A percentile compares a stretch with the other conserved stretches of the same genome.
Evolutionary conservation across 139 green algal genomes (phyloP).

Genomic region (Nannochloris sp.): DNA sequence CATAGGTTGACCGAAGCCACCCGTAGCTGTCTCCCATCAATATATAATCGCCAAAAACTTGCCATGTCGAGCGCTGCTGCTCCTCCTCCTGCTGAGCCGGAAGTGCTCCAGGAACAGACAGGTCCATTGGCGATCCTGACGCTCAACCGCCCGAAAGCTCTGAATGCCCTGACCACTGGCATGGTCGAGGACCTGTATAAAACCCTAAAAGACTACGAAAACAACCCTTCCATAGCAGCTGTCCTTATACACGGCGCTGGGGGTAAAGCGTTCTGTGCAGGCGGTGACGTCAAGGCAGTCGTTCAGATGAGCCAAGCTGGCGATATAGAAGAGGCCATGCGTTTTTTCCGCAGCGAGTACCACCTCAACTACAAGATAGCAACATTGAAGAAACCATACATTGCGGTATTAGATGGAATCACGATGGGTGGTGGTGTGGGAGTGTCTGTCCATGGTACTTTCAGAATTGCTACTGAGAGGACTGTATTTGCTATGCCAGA

Average conservation of each 20-base stretch:
- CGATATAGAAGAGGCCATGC: constrained; percentile 23
- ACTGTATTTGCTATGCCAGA: constrained; percentile 98
- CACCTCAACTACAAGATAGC: constrained; percentile 38
- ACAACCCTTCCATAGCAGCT: constrained; percentile 1
- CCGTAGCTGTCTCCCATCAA: neutral
- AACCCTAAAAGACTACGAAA: constrained; percentile 10
- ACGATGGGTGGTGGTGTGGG: constrained; percentile 88
- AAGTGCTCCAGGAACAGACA: constrained; percentile 6
- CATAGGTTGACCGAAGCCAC: neutral
- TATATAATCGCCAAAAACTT: neutral
- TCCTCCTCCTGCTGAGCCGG: neutral
- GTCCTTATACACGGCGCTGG: constrained; percentile 40
- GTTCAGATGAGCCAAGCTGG: constrained; percentile 31
- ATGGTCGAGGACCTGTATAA: constrained; percentile 50
- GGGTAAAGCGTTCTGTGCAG: constrained; percentile 74
- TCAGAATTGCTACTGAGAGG: constrained; percentile 83
- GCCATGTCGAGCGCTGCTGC: too few species aligned
- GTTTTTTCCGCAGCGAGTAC: constrained; percentile 50
- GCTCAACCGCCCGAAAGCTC: constrained; percentile 40
- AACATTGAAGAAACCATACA: constrained; percentile 51
- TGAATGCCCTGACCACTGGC: constrained; percentile 62
- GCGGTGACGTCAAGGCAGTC: constrained; percentile 73
- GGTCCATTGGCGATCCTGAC: neutral
- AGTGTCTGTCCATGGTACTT: constrained; percentile 75
- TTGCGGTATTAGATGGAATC: constrained; percentile 87